Evolutionary conservation across 805 yeast genomes (phyloP), one percentile per base, ranked within the genome.

Genomic region (Candida broadrunensis): DNA sequence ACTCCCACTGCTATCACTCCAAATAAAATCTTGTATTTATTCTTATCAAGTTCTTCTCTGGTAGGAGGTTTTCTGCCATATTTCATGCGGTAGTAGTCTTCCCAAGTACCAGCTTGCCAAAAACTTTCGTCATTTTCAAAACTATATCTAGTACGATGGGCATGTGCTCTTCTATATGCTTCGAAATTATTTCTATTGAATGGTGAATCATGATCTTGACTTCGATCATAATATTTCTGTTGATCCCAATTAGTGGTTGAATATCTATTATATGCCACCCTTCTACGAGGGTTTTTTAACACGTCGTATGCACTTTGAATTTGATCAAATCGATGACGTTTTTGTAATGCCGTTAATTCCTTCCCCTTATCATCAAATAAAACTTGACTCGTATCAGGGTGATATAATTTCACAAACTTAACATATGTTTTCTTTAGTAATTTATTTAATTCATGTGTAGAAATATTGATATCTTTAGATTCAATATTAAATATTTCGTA

Each of bases 81-180:
- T 51, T 58, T 58, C 67, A 71, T 65, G 31, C 60, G 54, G 67
- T 78, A 74, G 53, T 72, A 73, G 42, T 80, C 86, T 46, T 80
- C 84, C 85, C 85, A 80, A 0, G 76, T 75, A 1, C 81, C 81
- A 0, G 85, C 83, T 36, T 65, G 74, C 79, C 83, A 78, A 55
- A 80, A 80, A 26, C 63, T 62, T 40, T 72, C 73, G 47, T 66
- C 62, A 26, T 56, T 52, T 2, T 58, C 39, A 40, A 63, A 68
- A 26, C 51, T 41, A 45, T 65, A 62, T 33, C 55, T 43, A 29
- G 36, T 45, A n/a, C 73, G 54, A 39, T 67, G 67, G 23, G 69
- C 65, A 44, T 67, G 62, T 12, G 73, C 73, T 49, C 52, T 50
- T 18, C 72, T 48, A 44, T 52, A 67, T 1, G 64, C 63, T n/a